A percentile compares a stretch with the other conserved stretches of the same genome.
These are phyloP conservation scores for Platanthera zijinensis DNA, from an alignment of 106 monocot genomes.

Conservation along the genomic window DNA sequence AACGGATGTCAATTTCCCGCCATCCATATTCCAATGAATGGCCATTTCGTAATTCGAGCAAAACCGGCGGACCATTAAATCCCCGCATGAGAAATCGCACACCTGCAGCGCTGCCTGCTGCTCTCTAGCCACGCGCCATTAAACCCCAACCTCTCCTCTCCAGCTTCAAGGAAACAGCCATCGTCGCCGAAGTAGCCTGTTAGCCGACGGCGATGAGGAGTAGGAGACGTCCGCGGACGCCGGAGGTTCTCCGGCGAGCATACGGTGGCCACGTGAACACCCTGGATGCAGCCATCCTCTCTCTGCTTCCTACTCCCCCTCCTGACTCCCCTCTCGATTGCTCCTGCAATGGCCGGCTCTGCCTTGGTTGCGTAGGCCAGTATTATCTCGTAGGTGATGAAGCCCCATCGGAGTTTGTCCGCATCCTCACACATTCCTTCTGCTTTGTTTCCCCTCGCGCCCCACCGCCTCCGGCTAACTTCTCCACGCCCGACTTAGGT, in stretches of 20 bases:
- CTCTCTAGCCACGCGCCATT: too few relatives aligned
- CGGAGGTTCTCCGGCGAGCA: constrained; percentile 14
- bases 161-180: neutral
- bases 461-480: constrained; percentile 7
- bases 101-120: neutral
- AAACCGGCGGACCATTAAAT: neutral
- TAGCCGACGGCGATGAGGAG: constrained; percentile 1
- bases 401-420: constrained; percentile 14
- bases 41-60: neutral
- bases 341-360: constrained; percentile 11
- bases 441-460: constrained; percentile 4
- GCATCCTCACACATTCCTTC: constrained; percentile 15
- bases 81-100: neutral
- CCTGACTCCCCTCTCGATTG: neutral
- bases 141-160: neutral
- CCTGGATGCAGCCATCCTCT: constrained; percentile 17
- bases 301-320: constrained; percentile 21
- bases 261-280: constrained; percentile 17
- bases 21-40: neutral
- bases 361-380: constrained; percentile 23
- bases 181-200: neutral
- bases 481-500: neutral
- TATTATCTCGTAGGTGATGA: constrained; percentile 13
- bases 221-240: constrained; percentile 8
- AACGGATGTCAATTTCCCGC: neutral